Base-by-base conservation (phyloP, 2,329 filamentous ascomycete species). In the Seiridium cupressi region DNA sequence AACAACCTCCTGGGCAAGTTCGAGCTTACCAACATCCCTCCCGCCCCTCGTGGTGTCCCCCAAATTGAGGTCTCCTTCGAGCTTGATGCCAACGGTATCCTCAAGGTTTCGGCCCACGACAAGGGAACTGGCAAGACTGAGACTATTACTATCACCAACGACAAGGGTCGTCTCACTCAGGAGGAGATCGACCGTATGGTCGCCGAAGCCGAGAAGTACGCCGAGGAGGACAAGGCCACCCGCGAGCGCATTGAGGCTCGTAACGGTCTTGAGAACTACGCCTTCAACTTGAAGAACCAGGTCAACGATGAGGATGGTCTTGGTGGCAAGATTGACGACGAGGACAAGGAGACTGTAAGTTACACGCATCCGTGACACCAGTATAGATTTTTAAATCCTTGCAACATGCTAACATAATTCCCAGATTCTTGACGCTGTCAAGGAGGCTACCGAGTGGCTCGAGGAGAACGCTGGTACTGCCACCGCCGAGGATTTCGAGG, bases 121-220 rank as follows among this genome's bases (percentile, higher is more conserved):
- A 98, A 98, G 90, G 95, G 93, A 76, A 97, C 94, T 72, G 95
- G 95, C 79, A 97, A 98, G 87, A 88, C 86, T 65, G 93, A 99
- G 85, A 93, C 90, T 65, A 98, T 99, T 78, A 98, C 95, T 70
- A 99, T 99, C 76, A 98, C 91, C 82, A 98, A 99, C 83, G 95
- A 99, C 83, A 98, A 98, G 89, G 95, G 95, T 69, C 94, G 95
- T 77, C 89, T 99, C 57, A 93, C 90, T 71, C 90, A 90, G 73
- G 95, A 99, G 70, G 95, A 99, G 79, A 99, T 99, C 70, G 94
- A 98, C 79, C 95, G 95, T 79, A 99, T 99, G 95, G 93, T 99
- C 66, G 89, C 90, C 69, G 95, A 99, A 81, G 95, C 95, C 63
- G 95, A 98, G 88, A 92, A 88, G 83, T 98, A 93, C 77, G 95